Evolutionary conservation across 2,329 filamentous ascomycete species (phyloP).

Genomic region (Cercospora citrullina): DNA sequence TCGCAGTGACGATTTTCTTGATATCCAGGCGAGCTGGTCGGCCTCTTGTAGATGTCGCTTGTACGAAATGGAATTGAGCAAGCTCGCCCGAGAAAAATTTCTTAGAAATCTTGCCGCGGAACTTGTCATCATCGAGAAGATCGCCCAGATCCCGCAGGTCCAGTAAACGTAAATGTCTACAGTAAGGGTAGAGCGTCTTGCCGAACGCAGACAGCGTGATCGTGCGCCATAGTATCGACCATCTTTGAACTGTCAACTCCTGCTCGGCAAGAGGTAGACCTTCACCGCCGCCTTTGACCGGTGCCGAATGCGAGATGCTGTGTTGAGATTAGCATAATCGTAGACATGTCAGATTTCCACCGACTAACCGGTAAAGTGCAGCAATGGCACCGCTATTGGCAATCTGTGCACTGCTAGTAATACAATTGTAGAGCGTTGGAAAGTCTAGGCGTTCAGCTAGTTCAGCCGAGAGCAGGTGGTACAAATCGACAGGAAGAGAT

Average conservation of each 20-base stretch:
- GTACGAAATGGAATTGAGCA: slow-evolving; percentile 44
- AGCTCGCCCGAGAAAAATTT: slow-evolving; percentile 57
- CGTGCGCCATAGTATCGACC: slow-evolving; percentile 67
- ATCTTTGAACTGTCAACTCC: slow-evolving; percentile 54
- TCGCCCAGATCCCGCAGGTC: slow-evolving; percentile 62
- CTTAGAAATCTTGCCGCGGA: slow-evolving; percentile 58
- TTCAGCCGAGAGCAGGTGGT: slow-evolving; percentile 62
- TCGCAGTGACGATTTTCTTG: slow-evolving; percentile 47
- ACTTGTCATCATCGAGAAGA: slow-evolving; percentile 62
- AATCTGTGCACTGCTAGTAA: slow-evolving; percentile 56
- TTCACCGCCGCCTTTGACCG: slow-evolving; percentile 49
- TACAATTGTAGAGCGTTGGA: slow-evolving; percentile 60
- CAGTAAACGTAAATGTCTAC: slow-evolving; percentile 64
- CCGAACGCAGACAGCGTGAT: slow-evolving; percentile 66
- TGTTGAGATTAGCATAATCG: slow-evolving; percentile 1
- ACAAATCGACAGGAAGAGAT: slow-evolving; percentile 58
- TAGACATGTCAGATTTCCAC: neutral
- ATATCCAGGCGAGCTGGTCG: slow-evolving; percentile 42
- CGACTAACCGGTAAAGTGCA: slow-evolving; percentile 61
- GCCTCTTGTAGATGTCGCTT: slow-evolving; percentile 31
- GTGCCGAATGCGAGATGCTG: slow-evolving; percentile 48
- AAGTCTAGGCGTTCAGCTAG: slow-evolving; percentile 59
- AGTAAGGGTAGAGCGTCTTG: slow-evolving; percentile 67
- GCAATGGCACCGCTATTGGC: slow-evolving; percentile 59
- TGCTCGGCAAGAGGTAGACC: slow-evolving; percentile 45